Evolutionary conservation across 805 yeast species (phyloP), one percentile per base, ranked within the genome.

Genomic region (Kuraishia capsulata): DNA sequence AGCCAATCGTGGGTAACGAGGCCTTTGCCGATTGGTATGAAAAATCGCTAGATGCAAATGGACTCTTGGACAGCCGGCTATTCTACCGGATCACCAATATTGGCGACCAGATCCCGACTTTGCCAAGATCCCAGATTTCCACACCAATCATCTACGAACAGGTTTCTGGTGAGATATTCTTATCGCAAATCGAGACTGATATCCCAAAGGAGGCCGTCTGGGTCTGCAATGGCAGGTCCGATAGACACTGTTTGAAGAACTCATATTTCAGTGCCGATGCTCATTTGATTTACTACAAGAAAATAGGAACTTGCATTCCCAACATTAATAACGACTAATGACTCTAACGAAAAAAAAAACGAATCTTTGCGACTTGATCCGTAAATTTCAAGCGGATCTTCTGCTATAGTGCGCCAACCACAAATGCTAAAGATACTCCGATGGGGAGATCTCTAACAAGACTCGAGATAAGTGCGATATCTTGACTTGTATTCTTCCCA

Each of bases 1-100:
- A 60, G 47, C 73, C 73, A 0, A 51, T 64, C 18, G 41, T 64
- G 5, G 73, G 73, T 2, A 67, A 68, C 44, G 41, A 47, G 14
- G 49, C 48, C n/a, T 65, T 67, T 39, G 56, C 57, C 1, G 36
- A 44, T 3, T 67, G 67, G 65, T 56, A 56, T 3, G 67, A 64
- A 39, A 30, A 30, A 2, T 4, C 20, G 2, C 37, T 45, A 3
- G 20, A 35, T 16, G 3, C 32, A 8, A n/a, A 29, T n/a, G 16
- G 23, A 9, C 25, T 13, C 11, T 30, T 41, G 9, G 21, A 33
- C 6, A 6, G 30, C 8, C 26, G 57, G 14, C 43, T 47, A 23
- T 43, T 42, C 36, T 40, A 51, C 25, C 45, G 62, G 10, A 53
- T 59, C 18, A 42, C 58, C 4, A 60, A 57, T 39, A 50, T 51